Base-by-base conservation (phyloP, 345 rosid species). In the Adansonia digitata region DNA sequence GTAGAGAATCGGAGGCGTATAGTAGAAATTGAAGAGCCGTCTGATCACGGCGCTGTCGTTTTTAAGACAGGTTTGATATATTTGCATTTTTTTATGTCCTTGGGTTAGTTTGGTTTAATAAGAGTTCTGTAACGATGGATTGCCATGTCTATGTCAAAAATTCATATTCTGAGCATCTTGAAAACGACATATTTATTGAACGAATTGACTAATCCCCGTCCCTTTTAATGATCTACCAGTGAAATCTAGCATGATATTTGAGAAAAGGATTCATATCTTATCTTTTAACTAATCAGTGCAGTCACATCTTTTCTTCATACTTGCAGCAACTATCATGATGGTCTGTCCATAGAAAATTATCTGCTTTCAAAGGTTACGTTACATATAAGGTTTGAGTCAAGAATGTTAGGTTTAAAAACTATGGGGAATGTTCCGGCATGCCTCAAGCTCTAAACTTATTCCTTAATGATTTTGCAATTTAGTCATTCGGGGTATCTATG, bases 1-100 rank as follows among this genome's bases (percentile, higher is more conserved):
- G 86, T 57, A 67, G 83, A 80, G 83, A 73, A 73, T 69, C 74
- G 4, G 37, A 71, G 83, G 62, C 97, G 93, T 77, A 69, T 83
- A 75, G 97, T 95, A 59, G 90, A 83, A 81, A 89, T 93, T 18
- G 87, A 91, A 69, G 92, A 84, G 56, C 64, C 87, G n/a, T 73
- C 48, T 49, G 86, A 84, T 80, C 96, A 81, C 62, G 82, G 91
- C 34, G 79, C 77, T 72, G 57, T 83, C 10, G 81, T 89, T 79
- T n/a, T 85, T 91, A 45, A 81, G 84, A 79, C 92, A 89, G 92
- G 99, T 94, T 78, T 31, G 52, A 34, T 35, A 15, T 8, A 55
- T 22, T 55, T 17, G 27, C 37, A 27, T 24, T 45, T 26, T 35
- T 14, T 20, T 4, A n/a, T n/a, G n/a, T n/a, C n/a, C 0, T 43